Percentiles rank a stretch among this genome's conserved stretches.
These are phyloP conservation scores for Torulaspora indica DNA, from an alignment of 805 yeast genomes.

Conservation along the genomic window DNA sequence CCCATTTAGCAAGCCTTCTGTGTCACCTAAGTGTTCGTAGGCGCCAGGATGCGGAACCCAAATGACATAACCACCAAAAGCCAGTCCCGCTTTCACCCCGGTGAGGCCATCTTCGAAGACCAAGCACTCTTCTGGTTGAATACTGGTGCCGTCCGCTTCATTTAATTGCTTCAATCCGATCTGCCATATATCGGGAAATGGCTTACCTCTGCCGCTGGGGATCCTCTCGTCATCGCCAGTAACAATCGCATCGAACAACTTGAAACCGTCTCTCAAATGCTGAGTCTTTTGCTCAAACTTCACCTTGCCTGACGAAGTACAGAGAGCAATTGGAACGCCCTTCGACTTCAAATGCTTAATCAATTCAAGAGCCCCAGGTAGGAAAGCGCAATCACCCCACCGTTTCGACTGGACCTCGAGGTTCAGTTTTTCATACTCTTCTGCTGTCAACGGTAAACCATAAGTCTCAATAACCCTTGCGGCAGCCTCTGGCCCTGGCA, in stretches of 20 bases:
- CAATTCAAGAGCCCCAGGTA: slow-evolving; percentile 84
- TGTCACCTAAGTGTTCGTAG: slow-evolving; percentile 48
- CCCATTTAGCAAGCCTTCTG: slow-evolving; percentile 47
- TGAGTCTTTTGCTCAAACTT: slow-evolving; percentile 70
- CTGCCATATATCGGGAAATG: slow-evolving; percentile 89
- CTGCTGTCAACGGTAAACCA: slow-evolving; percentile 60
- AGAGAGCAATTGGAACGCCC: slow-evolving; percentile 77
- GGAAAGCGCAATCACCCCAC: slow-evolving; percentile 62
- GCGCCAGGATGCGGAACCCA: slow-evolving; percentile 93
- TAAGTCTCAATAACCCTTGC: slow-evolving; percentile 62
- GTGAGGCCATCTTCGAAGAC: slow-evolving; percentile 95
- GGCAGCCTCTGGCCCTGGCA: slow-evolving; percentile 78
- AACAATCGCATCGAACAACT: slow-evolving; percentile 64
- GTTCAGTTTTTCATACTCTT: slow-evolving; percentile 53
- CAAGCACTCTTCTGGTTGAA: slow-evolving; percentile 71
- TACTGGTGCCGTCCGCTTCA: slow-evolving; percentile 42
- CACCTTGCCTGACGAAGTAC: slow-evolving; percentile 69
- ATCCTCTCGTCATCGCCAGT: slow-evolving; percentile 87
- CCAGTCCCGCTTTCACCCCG: slow-evolving; percentile 79
- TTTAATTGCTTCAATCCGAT: slow-evolving; percentile 72
- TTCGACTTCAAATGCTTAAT: slow-evolving; percentile 48
- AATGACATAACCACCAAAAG: slow-evolving; percentile 79
- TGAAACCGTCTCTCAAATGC: slow-evolving; percentile 61
- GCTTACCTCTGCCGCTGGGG: slow-evolving; percentile 85
- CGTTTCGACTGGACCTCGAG: slow-evolving; percentile 44